These are phyloP conservation scores for Alternaria gaisen DNA, from an alignment of 2,329 filamentous ascomycete genomes.

Conservation along the genomic window DNA sequence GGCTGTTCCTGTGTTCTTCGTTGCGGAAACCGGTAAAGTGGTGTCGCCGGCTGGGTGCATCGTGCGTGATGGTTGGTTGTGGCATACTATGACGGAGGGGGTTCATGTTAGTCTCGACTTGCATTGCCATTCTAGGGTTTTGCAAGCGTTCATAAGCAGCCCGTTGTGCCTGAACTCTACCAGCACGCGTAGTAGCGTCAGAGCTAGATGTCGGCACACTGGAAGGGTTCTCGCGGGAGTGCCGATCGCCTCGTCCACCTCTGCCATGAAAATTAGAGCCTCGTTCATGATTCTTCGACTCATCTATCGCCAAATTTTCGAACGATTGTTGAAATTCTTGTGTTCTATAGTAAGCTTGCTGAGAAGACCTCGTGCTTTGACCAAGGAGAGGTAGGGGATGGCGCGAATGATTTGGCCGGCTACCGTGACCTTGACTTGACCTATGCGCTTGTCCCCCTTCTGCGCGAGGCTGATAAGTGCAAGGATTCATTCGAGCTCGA, in stretches of 20 bases:
- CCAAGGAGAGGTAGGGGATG: neutral
- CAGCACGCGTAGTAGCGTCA: conserved; percentile 1
- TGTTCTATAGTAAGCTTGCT: neutral
- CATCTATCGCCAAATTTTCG: neutral
- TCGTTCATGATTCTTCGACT: neutral
- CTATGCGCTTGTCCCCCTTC: neutral
- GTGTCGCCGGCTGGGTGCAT: conserved; percentile 23
- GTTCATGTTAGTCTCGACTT: conserved; percentile 2
- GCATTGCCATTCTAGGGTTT: conserved; percentile 3
- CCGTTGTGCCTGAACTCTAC: conserved; percentile 27
- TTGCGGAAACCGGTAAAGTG: conserved; percentile 12
- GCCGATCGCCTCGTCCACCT: conserved; percentile 20
- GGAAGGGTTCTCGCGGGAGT: conserved; percentile 36
- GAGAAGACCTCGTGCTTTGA: neutral
- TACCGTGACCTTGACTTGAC: neutral
- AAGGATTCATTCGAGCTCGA: conserved; percentile 11
- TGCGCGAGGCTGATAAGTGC: neutral
- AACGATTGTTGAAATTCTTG: neutral
- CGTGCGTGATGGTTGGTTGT: conserved; percentile 17
- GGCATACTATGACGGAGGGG: conserved; percentile 22
- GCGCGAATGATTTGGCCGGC: no score
- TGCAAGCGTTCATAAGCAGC: conserved; percentile 28
- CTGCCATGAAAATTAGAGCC: neutral
- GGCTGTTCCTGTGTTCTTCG: conserved; percentile 19
- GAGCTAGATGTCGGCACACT: conserved; percentile 8